Evolutionary conservation across 23 red algal genomes (phyloP).

Genomic region (Gracilaria vermiculophylla): DNA sequence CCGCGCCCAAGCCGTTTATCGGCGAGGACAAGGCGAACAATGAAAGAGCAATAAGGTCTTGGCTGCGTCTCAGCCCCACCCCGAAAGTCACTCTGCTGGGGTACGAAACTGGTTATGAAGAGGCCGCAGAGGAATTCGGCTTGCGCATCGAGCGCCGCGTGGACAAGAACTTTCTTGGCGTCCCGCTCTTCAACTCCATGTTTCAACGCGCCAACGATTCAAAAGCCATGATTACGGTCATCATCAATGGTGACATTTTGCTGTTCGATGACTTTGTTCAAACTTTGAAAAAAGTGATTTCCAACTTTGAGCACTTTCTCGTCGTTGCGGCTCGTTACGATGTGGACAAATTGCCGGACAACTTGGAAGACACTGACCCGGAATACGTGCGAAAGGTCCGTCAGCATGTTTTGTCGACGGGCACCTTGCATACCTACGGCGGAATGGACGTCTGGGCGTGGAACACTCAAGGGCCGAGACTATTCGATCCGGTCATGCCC

Average conservation of each 20-base stretch:
- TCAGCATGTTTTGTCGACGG: constrained; percentile 83
- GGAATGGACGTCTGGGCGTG: constrained; percentile 99
- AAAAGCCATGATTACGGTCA: constrained; percentile 70
- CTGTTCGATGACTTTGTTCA: constrained; percentile 88
- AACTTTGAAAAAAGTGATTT: constrained; percentile 81
- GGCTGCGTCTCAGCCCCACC: constrained; percentile 77
- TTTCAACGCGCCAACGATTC: constrained; percentile 81
- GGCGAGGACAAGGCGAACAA: constrained; percentile 86
- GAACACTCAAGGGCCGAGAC: constrained; percentile 84
- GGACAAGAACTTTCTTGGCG: constrained; percentile 97
- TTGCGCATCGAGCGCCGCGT: constrained; percentile 78
- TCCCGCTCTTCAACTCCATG: constrained; percentile 98
- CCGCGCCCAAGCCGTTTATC: constrained; percentile 93
- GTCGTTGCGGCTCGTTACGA: constrained; percentile 96
- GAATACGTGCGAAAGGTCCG: constrained; percentile 70
- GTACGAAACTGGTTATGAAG: constrained; percentile 87
- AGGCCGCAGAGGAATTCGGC: constrained; percentile 74
- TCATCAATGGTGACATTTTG: constrained; percentile 97
- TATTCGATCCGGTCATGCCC: constrained; percentile 90
- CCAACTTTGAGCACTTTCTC: constrained; percentile 84
- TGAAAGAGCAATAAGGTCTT: constrained; percentile 87
- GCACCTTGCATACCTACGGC: constrained; percentile 98
- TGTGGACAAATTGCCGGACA: constrained; percentile 82
- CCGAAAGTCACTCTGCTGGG: constrained; percentile 83
- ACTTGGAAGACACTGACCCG: constrained; percentile 62